A percentile compares a stretch with the other conserved stretches of the same genome.
phyloP scores from a whole-genome alignment of 176 grass and related monocot species.

The Eragrostis curvula region DNA sequence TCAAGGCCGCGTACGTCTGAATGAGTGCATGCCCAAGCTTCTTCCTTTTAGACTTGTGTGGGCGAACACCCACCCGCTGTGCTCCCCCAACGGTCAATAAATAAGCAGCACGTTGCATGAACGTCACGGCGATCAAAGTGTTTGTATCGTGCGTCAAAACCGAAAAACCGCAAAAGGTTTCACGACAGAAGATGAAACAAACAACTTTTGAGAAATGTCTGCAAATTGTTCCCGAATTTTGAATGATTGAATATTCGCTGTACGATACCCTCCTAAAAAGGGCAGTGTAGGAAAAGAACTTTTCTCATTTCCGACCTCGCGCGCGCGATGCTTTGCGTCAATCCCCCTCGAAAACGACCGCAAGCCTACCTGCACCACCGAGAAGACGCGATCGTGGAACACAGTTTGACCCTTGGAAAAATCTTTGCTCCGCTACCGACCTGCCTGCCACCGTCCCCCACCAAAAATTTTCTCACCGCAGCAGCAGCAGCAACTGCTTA shows the following conservation, averaged over 20 bases:
- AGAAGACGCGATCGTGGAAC: neutral
- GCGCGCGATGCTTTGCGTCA: neutral
- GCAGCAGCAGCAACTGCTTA: neutral
- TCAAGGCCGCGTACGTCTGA: no score
- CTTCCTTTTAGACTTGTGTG: no score
- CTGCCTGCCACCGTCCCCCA: constrained; percentile 22
- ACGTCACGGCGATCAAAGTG: no score
- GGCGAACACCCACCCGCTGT: no score
- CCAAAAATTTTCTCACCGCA: neutral
- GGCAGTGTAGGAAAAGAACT: neutral
- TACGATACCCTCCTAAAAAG: neutral
- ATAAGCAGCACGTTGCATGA: no score
- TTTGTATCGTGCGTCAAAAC: no score
- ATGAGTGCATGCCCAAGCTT: no score
- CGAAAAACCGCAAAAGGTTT: no score
- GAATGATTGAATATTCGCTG: neutral
- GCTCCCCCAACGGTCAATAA: no score
- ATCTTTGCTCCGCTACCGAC: constrained; percentile 6
- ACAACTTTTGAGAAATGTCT: no score
- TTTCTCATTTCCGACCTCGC: neutral
- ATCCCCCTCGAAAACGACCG: neutral
- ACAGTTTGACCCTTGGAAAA: constrained; percentile 15
- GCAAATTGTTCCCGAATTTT: no score
- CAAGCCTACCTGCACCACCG: constrained; percentile 13
- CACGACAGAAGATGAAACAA: no score